These are phyloP conservation scores for Endoconidiophora polonica DNA, from an alignment of 2,329 filamentous ascomycete species.

Conservation along the genomic window DNA sequence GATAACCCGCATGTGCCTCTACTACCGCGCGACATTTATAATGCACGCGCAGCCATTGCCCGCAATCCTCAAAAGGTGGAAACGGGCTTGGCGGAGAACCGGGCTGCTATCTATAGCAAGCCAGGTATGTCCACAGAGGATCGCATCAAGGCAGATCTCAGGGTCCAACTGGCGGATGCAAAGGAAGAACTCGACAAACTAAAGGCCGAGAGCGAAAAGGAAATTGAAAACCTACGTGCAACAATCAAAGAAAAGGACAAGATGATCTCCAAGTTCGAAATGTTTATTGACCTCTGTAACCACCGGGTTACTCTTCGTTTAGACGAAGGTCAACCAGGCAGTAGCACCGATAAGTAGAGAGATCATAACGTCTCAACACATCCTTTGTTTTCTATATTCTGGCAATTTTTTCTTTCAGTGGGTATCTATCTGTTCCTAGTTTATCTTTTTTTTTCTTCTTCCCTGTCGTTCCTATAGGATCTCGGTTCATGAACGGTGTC, in stretches of 20 bases:
- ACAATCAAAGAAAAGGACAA: slow-evolving; percentile 47
- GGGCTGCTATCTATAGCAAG: slow-evolving; percentile 50
- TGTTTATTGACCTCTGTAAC: slow-evolving; percentile 55
- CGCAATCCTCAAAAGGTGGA: slow-evolving; percentile 47
- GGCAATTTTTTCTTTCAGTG: too few relatives aligned
- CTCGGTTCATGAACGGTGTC: too few relatives aligned
- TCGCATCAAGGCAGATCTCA: slow-evolving; percentile 43
- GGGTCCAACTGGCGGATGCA: slow-evolving; percentile 41
- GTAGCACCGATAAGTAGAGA: slow-evolving; percentile 9
- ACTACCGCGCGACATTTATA: slow-evolving; percentile 49
- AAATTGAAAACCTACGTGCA: slow-evolving; percentile 40
- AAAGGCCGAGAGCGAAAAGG: slow-evolving; percentile 38
- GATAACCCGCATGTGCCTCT: slow-evolving; percentile 48
- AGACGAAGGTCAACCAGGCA: slow-evolving; percentile 13
- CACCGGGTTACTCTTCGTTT: slow-evolving; percentile 47
- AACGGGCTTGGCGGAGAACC: slow-evolving; percentile 40
- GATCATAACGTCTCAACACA: background rate
- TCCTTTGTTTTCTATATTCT: too few relatives aligned
- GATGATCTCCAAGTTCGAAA: slow-evolving; percentile 46
- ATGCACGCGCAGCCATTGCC: slow-evolving; percentile 49
- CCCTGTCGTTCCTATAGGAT: too few relatives aligned
- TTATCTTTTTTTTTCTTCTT: background rate
- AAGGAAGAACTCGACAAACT: slow-evolving; percentile 39
- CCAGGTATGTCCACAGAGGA: slow-evolving; percentile 46
- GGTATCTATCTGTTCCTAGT: background rate